phyloP scores from a whole-genome alignment of 2,329 filamentous ascomycete species.

The Beauveria rudraprayagi region DNA sequence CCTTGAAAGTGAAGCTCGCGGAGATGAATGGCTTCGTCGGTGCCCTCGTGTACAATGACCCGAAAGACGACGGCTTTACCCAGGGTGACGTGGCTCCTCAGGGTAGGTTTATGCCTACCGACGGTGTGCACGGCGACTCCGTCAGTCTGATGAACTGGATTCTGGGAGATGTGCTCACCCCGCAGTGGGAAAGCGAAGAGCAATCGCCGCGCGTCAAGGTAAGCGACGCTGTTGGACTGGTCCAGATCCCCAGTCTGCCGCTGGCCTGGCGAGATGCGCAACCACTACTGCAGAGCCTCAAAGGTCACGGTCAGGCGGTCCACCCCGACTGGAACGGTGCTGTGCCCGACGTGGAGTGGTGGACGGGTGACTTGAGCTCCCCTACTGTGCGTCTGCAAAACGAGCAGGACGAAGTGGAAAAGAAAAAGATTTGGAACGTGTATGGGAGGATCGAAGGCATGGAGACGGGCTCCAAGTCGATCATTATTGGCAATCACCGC shows the following conservation, averaged over 20 bases:
- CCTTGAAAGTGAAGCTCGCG: conserved; percentile 82
- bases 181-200: conserved; percentile 69
- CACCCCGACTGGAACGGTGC: conserved; percentile 68
- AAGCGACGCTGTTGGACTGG: conserved; percentile 63
- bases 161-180: conserved; percentile 84
- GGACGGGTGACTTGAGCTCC: conserved; percentile 68
- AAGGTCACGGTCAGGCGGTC: conserved; percentile 64
- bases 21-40: conserved; percentile 79
- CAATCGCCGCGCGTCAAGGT: conserved; percentile 58
- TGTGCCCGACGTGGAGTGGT: conserved; percentile 74
- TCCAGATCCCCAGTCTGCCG: conserved; percentile 81
- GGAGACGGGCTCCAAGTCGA: conserved; percentile 73
- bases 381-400: conserved; percentile 78
- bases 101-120: conserved; percentile 71
- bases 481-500: conserved; percentile 88
- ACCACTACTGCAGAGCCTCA: conserved; percentile 64
- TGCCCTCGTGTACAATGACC: conserved; percentile 89
- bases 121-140: conserved; percentile 73
- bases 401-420: conserved; percentile 72
- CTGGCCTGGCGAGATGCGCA: conserved; percentile 86
- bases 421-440: conserved; percentile 87
- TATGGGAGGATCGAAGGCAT: conserved; percentile 77
- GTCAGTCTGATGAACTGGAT: conserved; percentile 79
- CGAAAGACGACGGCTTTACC: conserved; percentile 71
- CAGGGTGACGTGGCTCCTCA: conserved; percentile 66